A percentile compares a stretch with the other conserved stretches of the same genome.
Evolutionary conservation across 352 stramenopile species (phyloP).

Genomic region (Phytophthora meadii): DNA sequence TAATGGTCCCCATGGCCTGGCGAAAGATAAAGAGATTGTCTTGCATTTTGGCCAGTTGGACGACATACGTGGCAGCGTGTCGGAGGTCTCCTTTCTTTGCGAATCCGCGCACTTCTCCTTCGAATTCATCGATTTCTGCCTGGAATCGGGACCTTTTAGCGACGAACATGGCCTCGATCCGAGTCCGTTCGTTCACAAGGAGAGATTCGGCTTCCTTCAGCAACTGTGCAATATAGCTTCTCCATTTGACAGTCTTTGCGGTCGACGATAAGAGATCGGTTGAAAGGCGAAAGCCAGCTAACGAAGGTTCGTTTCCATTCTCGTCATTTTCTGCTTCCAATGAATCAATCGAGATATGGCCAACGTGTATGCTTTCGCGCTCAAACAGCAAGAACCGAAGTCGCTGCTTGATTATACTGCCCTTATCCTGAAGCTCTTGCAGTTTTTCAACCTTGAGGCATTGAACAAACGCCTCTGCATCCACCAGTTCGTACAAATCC

Average conservation of each 20-base stretch:
- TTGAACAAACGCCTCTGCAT: constrained; percentile 63
- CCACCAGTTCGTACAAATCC: constrained; percentile 79
- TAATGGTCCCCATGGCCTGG: constrained; percentile 61
- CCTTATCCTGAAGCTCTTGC: constrained; percentile 52
- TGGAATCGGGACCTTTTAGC: constrained; percentile 75
- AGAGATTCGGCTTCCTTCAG: constrained; percentile 59
- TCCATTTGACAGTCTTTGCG: constrained; percentile 77
- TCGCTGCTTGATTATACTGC: constrained; percentile 59
- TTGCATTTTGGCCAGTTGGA: constrained; percentile 78
- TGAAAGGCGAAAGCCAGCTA: constrained; percentile 25
- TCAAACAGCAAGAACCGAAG: constrained; percentile 77
- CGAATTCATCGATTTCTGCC: constrained; percentile 79
- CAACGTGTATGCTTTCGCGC: constrained; percentile 47
- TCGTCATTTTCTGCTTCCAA: not conserved
- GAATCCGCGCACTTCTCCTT: constrained; percentile 71
- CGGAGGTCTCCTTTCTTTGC: constrained; percentile 81
- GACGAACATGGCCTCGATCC: constrained; percentile 78
- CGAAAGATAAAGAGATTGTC: constrained; percentile 66
- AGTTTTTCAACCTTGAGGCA: constrained; percentile 54
- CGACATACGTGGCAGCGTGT: constrained; percentile 78
- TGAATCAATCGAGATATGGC: constrained; percentile 8
- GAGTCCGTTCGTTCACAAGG: constrained; percentile 63
- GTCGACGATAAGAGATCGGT: constrained; percentile 63
- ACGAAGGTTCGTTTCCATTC: not conserved
- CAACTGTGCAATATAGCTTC: constrained; percentile 59